Conservation (phyloP, 768 basidiomycete genomes). For the Boletus rubescentipes region DNA sequence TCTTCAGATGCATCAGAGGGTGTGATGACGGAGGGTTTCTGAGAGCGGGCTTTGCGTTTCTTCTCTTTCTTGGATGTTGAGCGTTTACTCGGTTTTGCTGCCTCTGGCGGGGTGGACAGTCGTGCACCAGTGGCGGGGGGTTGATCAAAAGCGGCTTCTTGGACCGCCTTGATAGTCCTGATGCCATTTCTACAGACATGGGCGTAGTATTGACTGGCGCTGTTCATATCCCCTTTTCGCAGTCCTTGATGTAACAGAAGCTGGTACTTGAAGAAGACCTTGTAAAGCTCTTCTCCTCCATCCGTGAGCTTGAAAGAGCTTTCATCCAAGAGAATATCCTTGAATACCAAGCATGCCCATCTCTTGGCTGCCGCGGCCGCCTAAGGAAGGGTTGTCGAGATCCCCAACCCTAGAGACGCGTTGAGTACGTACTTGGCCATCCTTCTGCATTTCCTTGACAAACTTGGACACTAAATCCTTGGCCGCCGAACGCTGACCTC, state of each 20-base stretch:
- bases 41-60: constrained; percentile 26
- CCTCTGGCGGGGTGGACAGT: neutral
- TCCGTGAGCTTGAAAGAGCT: constrained; percentile 3
- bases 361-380: constrained; percentile 5
- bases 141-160: neutral
- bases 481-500: neutral
- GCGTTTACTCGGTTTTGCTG: neutral
- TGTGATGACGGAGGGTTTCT: constrained; percentile 17
- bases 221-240: neutral
- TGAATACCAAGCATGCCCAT: constrained; percentile 19
- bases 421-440: constrained; percentile 15
- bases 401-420: neutral
- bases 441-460: constrained; percentile 11
- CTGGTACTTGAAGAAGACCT: constrained; percentile 25
- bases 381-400: constrained; percentile 6
- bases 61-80: constrained; percentile 1
- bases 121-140: neutral
- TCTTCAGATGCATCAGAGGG: constrained; percentile 25
- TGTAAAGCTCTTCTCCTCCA: constrained; percentile 13
- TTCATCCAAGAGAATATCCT: neutral
- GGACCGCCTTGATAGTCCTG: neutral
- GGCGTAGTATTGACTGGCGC: neutral
- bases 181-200: constrained; percentile 5
- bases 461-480: neutral
- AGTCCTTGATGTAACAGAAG: neutral